These are phyloP conservation scores for Testicularia cyperi DNA, from an alignment of 1,284 basidiomycete species.

Conservation along the genomic window DNA sequence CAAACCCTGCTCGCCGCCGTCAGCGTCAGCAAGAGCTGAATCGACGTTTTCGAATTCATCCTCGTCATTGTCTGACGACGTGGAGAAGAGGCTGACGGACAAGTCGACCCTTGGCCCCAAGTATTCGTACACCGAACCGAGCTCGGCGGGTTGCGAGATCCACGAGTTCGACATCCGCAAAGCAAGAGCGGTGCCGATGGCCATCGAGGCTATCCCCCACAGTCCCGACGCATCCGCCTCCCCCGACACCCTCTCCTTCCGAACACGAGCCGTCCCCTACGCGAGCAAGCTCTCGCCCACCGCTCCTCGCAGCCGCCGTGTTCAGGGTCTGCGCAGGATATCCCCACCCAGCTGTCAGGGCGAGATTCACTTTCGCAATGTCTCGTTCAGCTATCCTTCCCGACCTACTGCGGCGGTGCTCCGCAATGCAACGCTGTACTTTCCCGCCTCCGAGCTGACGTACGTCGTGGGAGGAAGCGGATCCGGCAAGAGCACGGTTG, in stretches of 20 bases:
- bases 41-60: not conserved
- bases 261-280: not conserved
- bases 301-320: too few relatives aligned
- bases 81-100: slow-evolving; percentile 9
- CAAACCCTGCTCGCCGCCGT: not conserved
- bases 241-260: slow-evolving; percentile 7
- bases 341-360: slow-evolving; percentile 64
- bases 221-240: slow-evolving; percentile 2
- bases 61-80: slow-evolving; percentile 5
- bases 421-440: slow-evolving; percentile 68
- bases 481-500: slow-evolving; percentile 89
- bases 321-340: slow-evolving; percentile 34
- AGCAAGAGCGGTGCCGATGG: slow-evolving; percentile 37
- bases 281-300: too few relatives aligned
- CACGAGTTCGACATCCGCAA: slow-evolving; percentile 17
- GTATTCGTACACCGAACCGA: not conserved
- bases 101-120: too few relatives aligned
- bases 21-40: too few relatives aligned
- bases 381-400: slow-evolving; percentile 85
- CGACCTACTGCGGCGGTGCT: slow-evolving; percentile 70
- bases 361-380: slow-evolving; percentile 74
- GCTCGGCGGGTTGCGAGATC: slow-evolving; percentile 1
- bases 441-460: slow-evolving; percentile 82
- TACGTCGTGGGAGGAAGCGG: slow-evolving; percentile 91
- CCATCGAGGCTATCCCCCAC: slow-evolving; percentile 28